Conservation (phyloP, 2,329 filamentous ascomycete species). For the Alternaria brassicicola region DNA sequence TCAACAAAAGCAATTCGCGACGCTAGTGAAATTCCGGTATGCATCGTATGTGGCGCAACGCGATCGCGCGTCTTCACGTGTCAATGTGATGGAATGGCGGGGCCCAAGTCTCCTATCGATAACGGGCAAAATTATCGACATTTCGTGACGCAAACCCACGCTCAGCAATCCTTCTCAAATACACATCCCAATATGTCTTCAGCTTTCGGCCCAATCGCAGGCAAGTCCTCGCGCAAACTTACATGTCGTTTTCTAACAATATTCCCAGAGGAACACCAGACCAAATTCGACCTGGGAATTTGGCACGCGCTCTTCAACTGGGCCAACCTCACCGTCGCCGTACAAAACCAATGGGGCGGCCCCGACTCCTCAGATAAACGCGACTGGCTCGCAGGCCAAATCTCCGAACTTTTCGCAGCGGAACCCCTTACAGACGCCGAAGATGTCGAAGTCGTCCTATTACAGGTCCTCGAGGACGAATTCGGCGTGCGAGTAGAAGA, state of each 20-base stretch:
- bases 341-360: conserved; percentile 87
- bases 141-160: conserved; percentile 10
- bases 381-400: conserved; percentile 91
- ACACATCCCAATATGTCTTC: conserved; percentile 10
- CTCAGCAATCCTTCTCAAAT: conserved; percentile 2
- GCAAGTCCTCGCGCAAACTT: neutral
- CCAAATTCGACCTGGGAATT: conserved; percentile 77
- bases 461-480: conserved; percentile 94
- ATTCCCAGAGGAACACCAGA: conserved; percentile 33
- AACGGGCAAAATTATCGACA: conserved; percentile 7
- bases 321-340: conserved; percentile 85
- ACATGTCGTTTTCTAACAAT: conserved; percentile 12
- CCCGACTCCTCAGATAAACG: conserved; percentile 83
- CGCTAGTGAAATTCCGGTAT: neutral
- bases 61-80: conserved; percentile 1
- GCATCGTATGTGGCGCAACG: neutral
- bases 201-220: conserved; percentile 10
- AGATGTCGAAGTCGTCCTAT: conserved; percentile 81
- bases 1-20: conserved; percentile 1
- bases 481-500: conserved; percentile 94
- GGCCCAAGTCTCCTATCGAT: conserved; percentile 8
- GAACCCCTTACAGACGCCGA: conserved; percentile 70
- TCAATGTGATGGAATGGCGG: neutral
- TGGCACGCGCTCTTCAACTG: conserved; percentile 85
- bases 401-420: conserved; percentile 75